Conservation (phyloP, 768 basidiomycete genomes). For the Serendipita vermifera region DNA sequence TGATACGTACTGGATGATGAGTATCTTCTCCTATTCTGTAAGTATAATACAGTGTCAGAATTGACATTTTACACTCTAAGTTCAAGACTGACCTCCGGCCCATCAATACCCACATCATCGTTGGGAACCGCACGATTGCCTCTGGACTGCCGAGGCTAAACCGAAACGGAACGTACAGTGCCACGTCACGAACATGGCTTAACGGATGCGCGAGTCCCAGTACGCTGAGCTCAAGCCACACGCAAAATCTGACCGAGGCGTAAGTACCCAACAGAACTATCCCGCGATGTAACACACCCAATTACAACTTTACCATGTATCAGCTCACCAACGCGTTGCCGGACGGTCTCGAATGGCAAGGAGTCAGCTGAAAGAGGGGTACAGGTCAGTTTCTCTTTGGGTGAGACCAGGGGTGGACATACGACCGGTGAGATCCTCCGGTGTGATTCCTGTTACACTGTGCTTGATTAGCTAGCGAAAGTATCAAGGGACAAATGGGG, state of each 20-base stretch:
- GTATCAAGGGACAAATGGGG: neutral
- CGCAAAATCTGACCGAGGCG: neutral
- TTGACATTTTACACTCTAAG: too few relatives aligned
- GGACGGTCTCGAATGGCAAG: slow-evolving; percentile 38
- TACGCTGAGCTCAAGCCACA: slow-evolving; percentile 18
- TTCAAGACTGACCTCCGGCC: too few relatives aligned
- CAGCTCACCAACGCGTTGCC: slow-evolving; percentile 30
- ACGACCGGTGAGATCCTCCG: slow-evolving; percentile 32
- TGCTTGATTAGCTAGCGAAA: slow-evolving; percentile 52
- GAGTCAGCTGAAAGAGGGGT: slow-evolving; percentile 23
- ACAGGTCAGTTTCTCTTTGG: neutral
- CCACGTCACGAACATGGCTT: slow-evolving; percentile 41
- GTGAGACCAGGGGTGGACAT: neutral
- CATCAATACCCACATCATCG: slow-evolving; percentile 11
- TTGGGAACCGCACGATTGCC: slow-evolving; percentile 2
- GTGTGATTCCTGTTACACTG: slow-evolving; percentile 41
- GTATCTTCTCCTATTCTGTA: neutral
- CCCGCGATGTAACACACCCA: slow-evolving; percentile 37
- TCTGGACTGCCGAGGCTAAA: slow-evolving; percentile 25
- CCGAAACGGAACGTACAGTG: slow-evolving; percentile 39
- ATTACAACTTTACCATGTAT: slow-evolving; percentile 38
- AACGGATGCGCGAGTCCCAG: slow-evolving; percentile 40
- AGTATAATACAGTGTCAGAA: too few relatives aligned
- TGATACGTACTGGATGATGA: neutral
- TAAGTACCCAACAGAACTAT: neutral